These are phyloP conservation scores for Suhomyces terraborum DNA, from an alignment of 1,139 yeast genomes.

Conservation along the genomic window DNA sequence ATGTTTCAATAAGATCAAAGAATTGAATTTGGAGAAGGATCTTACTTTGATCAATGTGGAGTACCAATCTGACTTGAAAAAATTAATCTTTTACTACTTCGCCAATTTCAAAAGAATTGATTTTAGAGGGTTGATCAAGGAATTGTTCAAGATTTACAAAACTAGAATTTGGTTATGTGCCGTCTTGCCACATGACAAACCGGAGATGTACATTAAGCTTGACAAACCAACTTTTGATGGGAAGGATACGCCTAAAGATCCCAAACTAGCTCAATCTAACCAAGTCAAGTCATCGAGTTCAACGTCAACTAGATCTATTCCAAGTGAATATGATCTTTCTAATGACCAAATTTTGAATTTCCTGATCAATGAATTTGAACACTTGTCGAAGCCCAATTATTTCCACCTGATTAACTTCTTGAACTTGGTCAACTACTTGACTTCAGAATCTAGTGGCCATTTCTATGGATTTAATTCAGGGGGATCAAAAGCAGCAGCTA, in stretches of 20 bases:
- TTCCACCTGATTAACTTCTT: constrained; percentile 46
- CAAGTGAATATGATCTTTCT: constrained; percentile 43
- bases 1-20: constrained; percentile 48
- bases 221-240: constrained; percentile 9
- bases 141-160: constrained; percentile 87
- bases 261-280: background rate
- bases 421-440: constrained; percentile 38
- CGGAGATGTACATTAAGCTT: constrained; percentile 30
- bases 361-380: constrained; percentile 41
- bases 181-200: constrained; percentile 49
- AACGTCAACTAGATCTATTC: constrained; percentile 23
- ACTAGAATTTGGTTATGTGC: constrained; percentile 98
- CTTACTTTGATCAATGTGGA: constrained; percentile 66
- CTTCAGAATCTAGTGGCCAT: constrained; percentile 38
- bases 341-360: constrained; percentile 47
- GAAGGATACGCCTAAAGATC: constrained; percentile 4
- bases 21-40: constrained; percentile 40
- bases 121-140: constrained; percentile 89
- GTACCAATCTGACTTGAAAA: constrained; percentile 93
- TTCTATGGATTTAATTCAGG: constrained; percentile 45
- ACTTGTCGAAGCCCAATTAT: constrained; percentile 39
- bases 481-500: constrained; percentile 1
- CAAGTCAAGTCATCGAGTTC: background rate
- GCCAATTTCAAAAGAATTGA: constrained; percentile 83
- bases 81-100: constrained; percentile 84